Base-by-base conservation (phyloP, 257 asterid genomes). In the Penstemon davidsonii region DNA sequence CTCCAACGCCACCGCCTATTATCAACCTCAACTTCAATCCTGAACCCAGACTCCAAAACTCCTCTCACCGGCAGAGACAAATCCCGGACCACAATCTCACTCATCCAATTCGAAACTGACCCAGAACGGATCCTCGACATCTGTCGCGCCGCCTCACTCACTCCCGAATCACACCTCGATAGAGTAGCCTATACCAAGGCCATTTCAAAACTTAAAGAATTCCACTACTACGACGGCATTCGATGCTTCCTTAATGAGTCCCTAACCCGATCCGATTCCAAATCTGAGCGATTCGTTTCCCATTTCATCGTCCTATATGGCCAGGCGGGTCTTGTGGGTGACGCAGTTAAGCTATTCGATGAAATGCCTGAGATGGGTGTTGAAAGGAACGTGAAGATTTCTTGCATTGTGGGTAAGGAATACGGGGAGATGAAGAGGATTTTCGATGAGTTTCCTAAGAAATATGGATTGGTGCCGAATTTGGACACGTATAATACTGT, bases 281-380 rank as follows among this genome's bases (percentile, higher is more conserved):
- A 59, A 0, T 73, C 85, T 4, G 96, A 90, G 72, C 82, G 88
- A 15, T 49, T 56, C 39, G 55, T 78, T 12, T 73, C 95, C 0
- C 92, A 87, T 72, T 80, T 86, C 70, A 81, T 90, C 12, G 77
- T 88, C 8, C 70, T 90, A 4, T 93, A 90, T 47, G 99, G 96
- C 19, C 87, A 84, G 57, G 86, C 86, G 25, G 88, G 82, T 5
- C 44, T 83, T 62, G 33, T 67, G 5, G 9, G 15, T 3, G 76
- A 80, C 13, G 88, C 86, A 7, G 33, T 68, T 6, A 64, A 43
- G 70, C 63, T 79, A 25, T 83, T 83, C 6, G 82, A 83, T 42
- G 74, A 64, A 72, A 64, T 80, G 80, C 76, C 39, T 60, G 70
- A 73, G 40, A 55, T 78, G 72, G 82, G 85, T 7, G 10, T 78